Evolutionary conservation across 106 monocot genomes (phyloP), one percentile per base, ranked within the genome.

Genomic region (Allium cepa): DNA sequence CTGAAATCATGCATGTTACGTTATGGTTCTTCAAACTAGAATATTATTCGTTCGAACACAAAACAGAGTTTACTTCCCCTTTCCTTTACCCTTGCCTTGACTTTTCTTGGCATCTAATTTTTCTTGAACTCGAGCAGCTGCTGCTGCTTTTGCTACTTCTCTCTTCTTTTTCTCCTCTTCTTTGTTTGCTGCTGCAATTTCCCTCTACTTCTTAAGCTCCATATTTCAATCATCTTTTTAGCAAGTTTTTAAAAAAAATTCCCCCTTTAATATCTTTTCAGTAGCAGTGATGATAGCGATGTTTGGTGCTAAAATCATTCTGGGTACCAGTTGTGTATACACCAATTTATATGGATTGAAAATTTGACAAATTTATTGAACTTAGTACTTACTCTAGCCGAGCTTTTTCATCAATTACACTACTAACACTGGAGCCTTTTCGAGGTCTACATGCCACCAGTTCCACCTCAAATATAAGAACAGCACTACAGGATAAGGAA

Each of bases 131-230:
- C 97, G 81, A 60, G 97, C 92, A 63, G 90, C 92, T 36, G 97
- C 97, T 0, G 87, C 92, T 12, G 97, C 92, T 78, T 99, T 99
- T n/a, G 97, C 92, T 64, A 87, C 92, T 71, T 93, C 97, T 72
- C 97, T 87, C 75, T 90, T 92, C 80, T 81, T 90, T 72, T 90
- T 99, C 65, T 92, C 92, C 50, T 92, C 92, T 17, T 93, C 92
- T 67, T 99, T 99, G 50, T 10, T 78, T 49, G 84, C 80, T 46
- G 97, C 93, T 60, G 84, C 77, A 46, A 76, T 59, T 63, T 99
- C 97, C 53, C 97, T 90, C 77, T 90, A 87, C 69, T 83, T 99
- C 81, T 87, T 99, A 71, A 99, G 58, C 62, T 99, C 97, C 72
- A 92, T 99, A 71, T 7, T 71, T 10, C 69, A 74, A 36, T 5